These are phyloP conservation scores for Bipolaris bicolor DNA, from an alignment of 2,329 filamentous ascomycete genomes.

Conservation along the genomic window DNA sequence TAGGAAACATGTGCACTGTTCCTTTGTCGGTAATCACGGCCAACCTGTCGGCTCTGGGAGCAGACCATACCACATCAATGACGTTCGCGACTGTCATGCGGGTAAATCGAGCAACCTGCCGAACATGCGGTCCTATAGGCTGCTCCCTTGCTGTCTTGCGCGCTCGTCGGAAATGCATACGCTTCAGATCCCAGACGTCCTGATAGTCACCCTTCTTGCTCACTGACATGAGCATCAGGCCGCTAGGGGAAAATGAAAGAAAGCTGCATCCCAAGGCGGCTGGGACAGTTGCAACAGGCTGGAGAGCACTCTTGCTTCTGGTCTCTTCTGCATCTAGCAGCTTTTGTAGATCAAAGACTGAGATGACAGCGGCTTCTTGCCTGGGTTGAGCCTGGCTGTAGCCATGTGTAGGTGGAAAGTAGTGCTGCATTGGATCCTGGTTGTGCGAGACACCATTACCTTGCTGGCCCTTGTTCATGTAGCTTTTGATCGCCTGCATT, in stretches of 20 bases:
- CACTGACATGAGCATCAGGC: slow-evolving; percentile 75
- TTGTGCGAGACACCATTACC: slow-evolving; percentile 30
- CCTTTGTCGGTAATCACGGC: slow-evolving; percentile 92
- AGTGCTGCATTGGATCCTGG: slow-evolving; percentile 53
- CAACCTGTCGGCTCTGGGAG: slow-evolving; percentile 78
- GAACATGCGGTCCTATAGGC: slow-evolving; percentile 60
- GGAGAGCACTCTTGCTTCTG: slow-evolving; percentile 57
- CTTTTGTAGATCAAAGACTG: slow-evolving; percentile 72
- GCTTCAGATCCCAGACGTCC: slow-evolving; percentile 79
- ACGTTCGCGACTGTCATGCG: slow-evolving; percentile 91
- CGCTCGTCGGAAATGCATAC: slow-evolving; percentile 55
- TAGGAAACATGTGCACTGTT: slow-evolving; percentile 91
- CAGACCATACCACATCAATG: slow-evolving; percentile 87
- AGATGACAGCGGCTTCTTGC: slow-evolving; percentile 73
- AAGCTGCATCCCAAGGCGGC: slow-evolving; percentile 79
- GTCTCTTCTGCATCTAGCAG: slow-evolving; percentile 58
- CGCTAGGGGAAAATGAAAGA: slow-evolving; percentile 76
- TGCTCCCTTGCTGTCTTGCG: slow-evolving; percentile 41
- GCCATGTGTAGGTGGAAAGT: slow-evolving; percentile 79
- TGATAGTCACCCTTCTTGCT: slow-evolving; percentile 85
- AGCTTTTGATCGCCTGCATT: slow-evolving; percentile 77
- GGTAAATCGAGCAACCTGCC: slow-evolving; percentile 86
- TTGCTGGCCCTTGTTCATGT: slow-evolving; percentile 66
- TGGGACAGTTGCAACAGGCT: slow-evolving; percentile 73
- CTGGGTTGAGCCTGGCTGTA: slow-evolving; percentile 60